Conservation (phyloP, 768 basidiomycete genomes). For the Lactarius pseudohatsudake region DNA sequence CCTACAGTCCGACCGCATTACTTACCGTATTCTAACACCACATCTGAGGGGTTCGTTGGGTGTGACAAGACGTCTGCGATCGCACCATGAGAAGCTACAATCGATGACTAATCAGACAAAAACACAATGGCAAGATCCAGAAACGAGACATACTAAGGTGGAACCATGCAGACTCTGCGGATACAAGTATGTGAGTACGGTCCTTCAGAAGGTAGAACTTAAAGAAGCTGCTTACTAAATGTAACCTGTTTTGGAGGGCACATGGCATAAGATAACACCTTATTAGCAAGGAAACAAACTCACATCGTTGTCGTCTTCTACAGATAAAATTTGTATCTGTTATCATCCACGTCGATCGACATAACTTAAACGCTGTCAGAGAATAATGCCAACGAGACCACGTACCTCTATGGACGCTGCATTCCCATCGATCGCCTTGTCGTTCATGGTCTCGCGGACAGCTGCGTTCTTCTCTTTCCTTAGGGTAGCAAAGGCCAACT, state of each 20-base stretch:
- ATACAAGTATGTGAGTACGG: neutral
- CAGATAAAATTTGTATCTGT: conserved; percentile 16
- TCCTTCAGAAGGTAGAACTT: no score
- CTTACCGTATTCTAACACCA: conserved; percentile 10
- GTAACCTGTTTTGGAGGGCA: conserved; percentile 9
- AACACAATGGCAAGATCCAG: neutral
- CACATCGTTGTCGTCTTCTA: conserved; percentile 16
- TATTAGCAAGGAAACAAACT: neutral
- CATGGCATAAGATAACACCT: neutral
- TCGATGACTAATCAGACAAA: neutral
- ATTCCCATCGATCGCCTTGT: conserved; percentile 7
- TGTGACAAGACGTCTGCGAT: conserved; percentile 8
- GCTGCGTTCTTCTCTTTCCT: conserved; percentile 12
- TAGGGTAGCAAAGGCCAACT: conserved; percentile 10
- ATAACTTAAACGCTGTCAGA: neutral
- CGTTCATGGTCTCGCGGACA: conserved; percentile 13
- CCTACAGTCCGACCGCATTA: no score
- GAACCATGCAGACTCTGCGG: conserved; percentile 14
- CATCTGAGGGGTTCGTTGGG: neutral
- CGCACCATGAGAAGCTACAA: conserved; percentile 2
- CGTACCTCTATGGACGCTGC: conserved; percentile 10
- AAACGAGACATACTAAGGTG: conserved; percentile 7
- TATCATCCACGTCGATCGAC: neutral
- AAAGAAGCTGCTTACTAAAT: conserved; percentile 7
- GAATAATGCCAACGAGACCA: neutral